phyloP scores from a whole-genome alignment of 2,329 filamentous ascomycete genomes.

The Paecilomyces sp. region DNA sequence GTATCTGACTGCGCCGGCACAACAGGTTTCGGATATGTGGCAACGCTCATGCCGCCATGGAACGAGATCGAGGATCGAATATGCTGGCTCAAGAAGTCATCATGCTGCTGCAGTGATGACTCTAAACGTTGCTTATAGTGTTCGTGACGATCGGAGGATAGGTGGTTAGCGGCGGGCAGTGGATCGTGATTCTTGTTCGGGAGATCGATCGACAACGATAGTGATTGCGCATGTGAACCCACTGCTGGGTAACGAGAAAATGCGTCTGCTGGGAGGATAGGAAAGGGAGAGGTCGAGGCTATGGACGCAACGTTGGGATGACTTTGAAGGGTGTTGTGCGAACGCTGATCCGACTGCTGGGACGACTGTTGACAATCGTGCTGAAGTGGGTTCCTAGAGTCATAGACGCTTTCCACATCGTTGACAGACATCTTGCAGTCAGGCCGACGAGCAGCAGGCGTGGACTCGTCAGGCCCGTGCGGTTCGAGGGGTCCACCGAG shows the following conservation, averaged over 20 bases:
- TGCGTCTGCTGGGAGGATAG: constrained; percentile 17
- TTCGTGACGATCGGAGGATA: constrained; percentile 42
- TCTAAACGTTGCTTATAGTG: constrained; percentile 44
- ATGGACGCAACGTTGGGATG: constrained; percentile 21
- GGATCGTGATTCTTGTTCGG: constrained; percentile 16
- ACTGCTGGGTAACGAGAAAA: constrained; percentile 13
- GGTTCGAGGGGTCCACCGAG: constrained; percentile 10
- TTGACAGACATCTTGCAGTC: constrained; percentile 38
- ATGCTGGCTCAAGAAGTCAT: constrained; percentile 16
- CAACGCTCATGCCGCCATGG: constrained; percentile 15
- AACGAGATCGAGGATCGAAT: constrained; percentile 12
- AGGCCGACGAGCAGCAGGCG: constrained; percentile 17
- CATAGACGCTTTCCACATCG: constrained; percentile 34
- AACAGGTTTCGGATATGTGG: constrained; percentile 8
- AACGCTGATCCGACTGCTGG: constrained; percentile 15
- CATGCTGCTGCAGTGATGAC: constrained; percentile 19
- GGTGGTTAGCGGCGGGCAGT: constrained; percentile 10
- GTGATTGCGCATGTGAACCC: constrained; percentile 13
- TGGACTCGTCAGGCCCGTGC: constrained; percentile 24
- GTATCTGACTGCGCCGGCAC: constrained; percentile 16
- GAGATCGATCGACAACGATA: constrained; percentile 10
- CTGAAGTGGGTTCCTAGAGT: constrained; percentile 22
- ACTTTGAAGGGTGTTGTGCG: constrained; percentile 14
- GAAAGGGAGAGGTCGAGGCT: constrained; percentile 13
- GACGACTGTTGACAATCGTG: constrained; percentile 25